A percentile compares a stretch with the other conserved stretches of the same genome.
These are phyloP conservation scores for Fusarium sp. DNA, from an alignment of 2,329 filamentous ascomycete species.

Conservation along the genomic window DNA sequence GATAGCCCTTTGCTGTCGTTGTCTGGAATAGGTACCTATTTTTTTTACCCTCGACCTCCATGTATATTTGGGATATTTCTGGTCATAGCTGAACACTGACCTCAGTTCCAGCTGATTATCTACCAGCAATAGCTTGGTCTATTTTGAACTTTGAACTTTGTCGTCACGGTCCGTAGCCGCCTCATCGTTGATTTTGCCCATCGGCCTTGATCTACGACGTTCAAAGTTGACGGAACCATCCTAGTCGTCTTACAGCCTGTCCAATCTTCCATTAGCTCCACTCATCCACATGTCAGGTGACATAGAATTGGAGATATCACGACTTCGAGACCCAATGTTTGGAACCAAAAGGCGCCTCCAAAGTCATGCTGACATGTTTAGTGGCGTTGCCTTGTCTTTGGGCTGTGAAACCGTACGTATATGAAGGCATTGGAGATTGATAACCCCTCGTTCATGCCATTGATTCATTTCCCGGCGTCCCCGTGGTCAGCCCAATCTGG, in stretches of 20 bases:
- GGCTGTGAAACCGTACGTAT: constrained; percentile 28
- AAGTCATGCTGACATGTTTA: constrained; percentile 29
- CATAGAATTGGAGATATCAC: constrained; percentile 5
- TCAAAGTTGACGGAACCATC: background rate
- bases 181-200: background rate
- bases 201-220: background rate
- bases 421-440: constrained; percentile 25
- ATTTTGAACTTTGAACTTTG: background rate
- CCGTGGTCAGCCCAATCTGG: constrained; percentile 14
- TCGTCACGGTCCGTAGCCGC: background rate
- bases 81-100: background rate
- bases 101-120: background rate
- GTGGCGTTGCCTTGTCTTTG: constrained; percentile 32
- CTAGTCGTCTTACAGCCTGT: background rate
- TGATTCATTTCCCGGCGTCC: constrained; percentile 8
- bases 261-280: background rate
- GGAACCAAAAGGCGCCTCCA: constrained; percentile 8
- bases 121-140: background rate
- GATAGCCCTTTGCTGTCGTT: background rate
- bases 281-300: constrained; percentile 24
- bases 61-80: background rate
- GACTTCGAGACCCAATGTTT: background rate
- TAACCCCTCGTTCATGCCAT: background rate
- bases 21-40: background rate
- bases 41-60: background rate